Percentiles rank a stretch among this genome's conserved stretches.
Evolutionary conservation across 2,329 filamentous ascomycete genomes (phyloP).

Genomic region (Epichloe gansuensis): DNA sequence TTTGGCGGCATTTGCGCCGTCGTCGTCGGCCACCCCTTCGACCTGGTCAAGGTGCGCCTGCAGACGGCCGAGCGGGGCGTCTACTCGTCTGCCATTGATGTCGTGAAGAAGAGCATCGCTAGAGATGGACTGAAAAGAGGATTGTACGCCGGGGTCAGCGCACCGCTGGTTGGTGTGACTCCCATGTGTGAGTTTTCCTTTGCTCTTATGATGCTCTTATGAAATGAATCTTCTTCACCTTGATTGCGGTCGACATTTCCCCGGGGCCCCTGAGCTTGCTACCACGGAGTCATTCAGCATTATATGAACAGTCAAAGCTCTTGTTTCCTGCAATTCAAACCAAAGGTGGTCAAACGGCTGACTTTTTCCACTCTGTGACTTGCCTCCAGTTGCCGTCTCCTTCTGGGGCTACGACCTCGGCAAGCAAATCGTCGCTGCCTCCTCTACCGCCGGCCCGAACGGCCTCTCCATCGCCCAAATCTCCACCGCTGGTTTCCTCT

Average conservation of each 20-base stretch:
- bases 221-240: neutral
- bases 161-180: constrained; percentile 87
- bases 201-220: neutral
- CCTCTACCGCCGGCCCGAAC: constrained; percentile 52
- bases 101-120: constrained; percentile 78
- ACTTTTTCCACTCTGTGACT: neutral
- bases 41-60: constrained; percentile 92
- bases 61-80: constrained; percentile 93
- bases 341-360: neutral
- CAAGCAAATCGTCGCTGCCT: constrained; percentile 67
- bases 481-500: constrained; percentile 91
- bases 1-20: constrained; percentile 93
- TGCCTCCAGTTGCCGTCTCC: constrained; percentile 48
- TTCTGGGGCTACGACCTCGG: constrained; percentile 91
- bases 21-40: constrained; percentile 89
- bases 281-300: no score
- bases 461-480: constrained; percentile 78
- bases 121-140: constrained; percentile 71
- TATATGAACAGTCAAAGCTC: no score
- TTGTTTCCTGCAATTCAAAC: no score
- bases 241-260: no score
- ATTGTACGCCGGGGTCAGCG: constrained; percentile 92
- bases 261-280: no score
- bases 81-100: constrained; percentile 82
- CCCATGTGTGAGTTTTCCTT: constrained; percentile 76